A percentile compares a stretch with the other conserved stretches of the same genome.
Conservation (phyloP, 805 yeast species). For the Yamadazyma ubonensis region DNA sequence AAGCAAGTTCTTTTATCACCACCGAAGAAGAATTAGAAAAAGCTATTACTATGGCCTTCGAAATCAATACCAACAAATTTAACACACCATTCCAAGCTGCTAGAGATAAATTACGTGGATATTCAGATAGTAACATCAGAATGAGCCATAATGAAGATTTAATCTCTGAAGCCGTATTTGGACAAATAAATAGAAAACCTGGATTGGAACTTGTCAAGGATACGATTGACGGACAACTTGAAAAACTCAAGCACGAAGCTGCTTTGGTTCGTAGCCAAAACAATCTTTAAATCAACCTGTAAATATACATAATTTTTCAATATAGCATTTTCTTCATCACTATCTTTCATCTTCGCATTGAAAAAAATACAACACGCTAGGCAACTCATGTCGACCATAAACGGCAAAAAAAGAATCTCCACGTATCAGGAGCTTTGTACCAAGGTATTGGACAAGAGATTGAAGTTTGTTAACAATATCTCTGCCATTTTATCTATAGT, state of each 20-base stretch:
- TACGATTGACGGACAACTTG: constrained; percentile 39
- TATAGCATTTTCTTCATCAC: neutral
- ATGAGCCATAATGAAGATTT: constrained; percentile 30
- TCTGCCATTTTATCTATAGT: constrained; percentile 26
- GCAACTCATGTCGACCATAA: constrained; percentile 1
- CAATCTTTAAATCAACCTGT: neutral
- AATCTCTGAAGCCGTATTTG: constrained; percentile 37
- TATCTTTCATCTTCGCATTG: constrained; percentile 3
- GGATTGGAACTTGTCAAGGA: constrained; percentile 40
- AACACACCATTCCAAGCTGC: constrained; percentile 33
- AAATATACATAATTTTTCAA: constrained; percentile 4
- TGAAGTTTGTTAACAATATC: constrained; percentile 36
- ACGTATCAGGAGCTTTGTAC: constrained; percentile 22
- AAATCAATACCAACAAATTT: constrained; percentile 34
- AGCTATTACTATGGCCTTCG: constrained; percentile 59
- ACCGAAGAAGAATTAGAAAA: constrained; percentile 63
- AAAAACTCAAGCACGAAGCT: constrained; percentile 37
- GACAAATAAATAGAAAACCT: constrained; percentile 42
- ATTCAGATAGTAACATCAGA: constrained; percentile 27
- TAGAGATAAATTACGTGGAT: constrained; percentile 36
- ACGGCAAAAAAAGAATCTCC: constrained; percentile 8
- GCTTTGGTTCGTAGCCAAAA: constrained; percentile 20
- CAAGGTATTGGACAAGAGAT: constrained; percentile 33
- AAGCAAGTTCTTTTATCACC: constrained; percentile 65
- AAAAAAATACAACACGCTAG: constrained; percentile 6